Percentiles rank a stretch among this genome's conserved stretches.
phyloP scores from a whole-genome alignment of 2,329 filamentous ascomycete genomes.

The Trichoderma aggressivum region DNA sequence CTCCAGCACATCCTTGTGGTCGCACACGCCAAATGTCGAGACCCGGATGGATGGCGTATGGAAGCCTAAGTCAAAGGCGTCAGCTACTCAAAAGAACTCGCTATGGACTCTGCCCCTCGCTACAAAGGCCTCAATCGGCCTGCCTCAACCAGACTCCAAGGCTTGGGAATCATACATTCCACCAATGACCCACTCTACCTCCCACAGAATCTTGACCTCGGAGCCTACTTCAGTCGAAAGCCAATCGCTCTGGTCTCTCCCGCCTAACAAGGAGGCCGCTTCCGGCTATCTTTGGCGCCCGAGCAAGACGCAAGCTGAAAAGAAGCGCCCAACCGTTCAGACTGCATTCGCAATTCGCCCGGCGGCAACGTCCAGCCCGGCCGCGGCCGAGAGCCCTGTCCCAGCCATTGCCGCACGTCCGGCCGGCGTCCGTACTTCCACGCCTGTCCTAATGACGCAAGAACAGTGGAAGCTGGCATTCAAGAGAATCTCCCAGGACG shows the following conservation, averaged over 20 bases:
- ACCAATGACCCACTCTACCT: background rate
- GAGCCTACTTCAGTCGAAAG: background rate
- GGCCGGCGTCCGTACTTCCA: background rate
- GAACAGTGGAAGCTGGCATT: constrained; percentile 17
- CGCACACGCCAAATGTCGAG: background rate
- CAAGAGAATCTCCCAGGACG: background rate
- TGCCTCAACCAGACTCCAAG: background rate
- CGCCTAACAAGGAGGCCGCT: background rate
- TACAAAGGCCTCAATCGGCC: background rate
- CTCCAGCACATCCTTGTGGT: constrained; percentile 11
- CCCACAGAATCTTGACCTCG: background rate
- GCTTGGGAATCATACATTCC: constrained; percentile 1
- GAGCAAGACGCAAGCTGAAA: background rate
- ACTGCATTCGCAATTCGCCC: background rate
- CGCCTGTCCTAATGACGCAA: constrained; percentile 12
- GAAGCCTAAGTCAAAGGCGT: background rate
- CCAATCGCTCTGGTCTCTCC: background rate
- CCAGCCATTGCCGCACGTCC: background rate
- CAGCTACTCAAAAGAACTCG: background rate
- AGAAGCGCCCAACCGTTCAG: background rate
- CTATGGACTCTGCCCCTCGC: background rate
- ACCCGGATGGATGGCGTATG: background rate
- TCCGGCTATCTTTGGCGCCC: background rate
- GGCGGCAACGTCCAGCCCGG: background rate
- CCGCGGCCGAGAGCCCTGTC: background rate